Evolutionary conservation across 164 flowering plant species (phyloP), one percentile per base, ranked within the genome.

Genomic region (Nelumbo lutea): DNA sequence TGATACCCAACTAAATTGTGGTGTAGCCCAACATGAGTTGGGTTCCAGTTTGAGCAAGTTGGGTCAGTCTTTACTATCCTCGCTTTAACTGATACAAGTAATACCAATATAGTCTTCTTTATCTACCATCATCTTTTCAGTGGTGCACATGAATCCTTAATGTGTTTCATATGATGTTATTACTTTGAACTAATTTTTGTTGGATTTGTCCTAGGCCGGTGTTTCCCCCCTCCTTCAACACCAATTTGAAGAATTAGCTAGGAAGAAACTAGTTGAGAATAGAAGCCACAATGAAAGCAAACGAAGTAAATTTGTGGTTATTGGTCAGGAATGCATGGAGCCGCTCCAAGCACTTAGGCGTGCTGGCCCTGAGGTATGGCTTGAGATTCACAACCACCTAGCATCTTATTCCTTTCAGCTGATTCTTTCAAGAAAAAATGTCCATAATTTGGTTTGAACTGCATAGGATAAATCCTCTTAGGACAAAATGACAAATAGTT

Each of bases 251-350:
- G 87, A 87, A 72, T 73, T 96, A 61, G 81, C 90, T 14, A 73
- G 43, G 73, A 77, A 87, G 75, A 87, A 86, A 48, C 65, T 52
- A 6, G 76, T 51, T 44, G 77, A 71, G n/a, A 61, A 15, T 42
- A 39, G 11, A 47, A 51, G 9, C 55, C 42, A 73, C 2, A 77
- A 72, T 42, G 78, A 73, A 41, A 64, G 63, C 59, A 86, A 81
- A 73, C 79, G 71, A 79, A 71, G 78, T 62, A 91, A 87, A 68
- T 55, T 90, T 48, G 78, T 86, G 46, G 99, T 92, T 61, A 90
- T 95, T 71, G 97, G 97, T 70, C 96, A 85, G 73, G 88, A 88
- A 62, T 86, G 87, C 66, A 80, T 88, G 68, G 99, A 95, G 76
- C 93, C 98, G 57, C 88, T 94, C 44, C 84, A 87, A 74, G 99